These are phyloP conservation scores for Salpingoeca rosetta DNA, from an alignment of 78 protist genomes.

Conservation along the genomic window DNA sequence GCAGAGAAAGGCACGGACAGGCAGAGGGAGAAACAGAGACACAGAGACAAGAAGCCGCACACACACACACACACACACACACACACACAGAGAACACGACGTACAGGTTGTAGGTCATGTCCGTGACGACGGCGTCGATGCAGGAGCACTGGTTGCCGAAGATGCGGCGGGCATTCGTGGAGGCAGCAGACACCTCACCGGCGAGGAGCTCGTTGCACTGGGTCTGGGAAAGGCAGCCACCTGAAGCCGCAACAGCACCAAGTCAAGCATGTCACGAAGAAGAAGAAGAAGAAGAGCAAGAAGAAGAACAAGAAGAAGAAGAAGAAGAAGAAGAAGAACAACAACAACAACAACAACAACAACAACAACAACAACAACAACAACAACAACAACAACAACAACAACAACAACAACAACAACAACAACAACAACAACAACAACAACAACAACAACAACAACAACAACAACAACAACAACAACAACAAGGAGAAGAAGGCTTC, in stretches of 20 bases:
- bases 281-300: background rate
- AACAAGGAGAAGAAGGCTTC: no score
- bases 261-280: background rate
- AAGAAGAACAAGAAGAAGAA: background rate
- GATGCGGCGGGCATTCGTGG: background rate
- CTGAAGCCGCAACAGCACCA: background rate
- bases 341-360: background rate
- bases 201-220: background rate
- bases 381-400: no score
- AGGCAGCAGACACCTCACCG: background rate
- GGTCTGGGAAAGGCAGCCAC: background rate
- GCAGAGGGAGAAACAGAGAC: no score
- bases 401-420: no score
- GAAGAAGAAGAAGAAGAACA: background rate
- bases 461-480: no score
- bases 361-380: no score
- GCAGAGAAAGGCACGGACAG: no score
- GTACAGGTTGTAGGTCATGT: background rate
- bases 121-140: background rate
- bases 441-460: no score
- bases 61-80: no score
- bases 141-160: background rate
- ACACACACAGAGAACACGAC: no score
- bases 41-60: no score
- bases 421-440: no score